Percentiles rank a stretch among this genome's conserved stretches.
Evolutionary conservation across 768 basidiomycete genomes (phyloP).

Genomic region (Fibroporia radiculosa): DNA sequence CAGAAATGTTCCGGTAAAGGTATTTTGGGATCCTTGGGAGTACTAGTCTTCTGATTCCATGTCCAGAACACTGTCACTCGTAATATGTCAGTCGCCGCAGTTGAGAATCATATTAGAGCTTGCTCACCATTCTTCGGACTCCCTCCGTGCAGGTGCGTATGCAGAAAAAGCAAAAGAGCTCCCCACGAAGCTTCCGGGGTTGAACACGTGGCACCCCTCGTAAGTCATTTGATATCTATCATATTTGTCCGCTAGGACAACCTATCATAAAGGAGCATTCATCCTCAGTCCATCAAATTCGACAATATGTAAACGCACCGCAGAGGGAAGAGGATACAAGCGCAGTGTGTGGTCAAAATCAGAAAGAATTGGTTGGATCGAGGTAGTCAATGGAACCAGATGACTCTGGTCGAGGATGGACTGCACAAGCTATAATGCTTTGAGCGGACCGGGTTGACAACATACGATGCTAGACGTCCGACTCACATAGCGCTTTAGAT

Average conservation of each 20-base stretch:
- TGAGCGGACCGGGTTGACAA: neutral
- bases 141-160: slow-evolving; percentile 77
- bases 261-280: slow-evolving; percentile 32
- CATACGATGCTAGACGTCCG: neutral
- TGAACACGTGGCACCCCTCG: slow-evolving; percentile 97
- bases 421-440: slow-evolving; percentile 71
- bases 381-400: slow-evolving; percentile 77
- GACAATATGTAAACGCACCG: slow-evolving; percentile 42
- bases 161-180: slow-evolving; percentile 82
- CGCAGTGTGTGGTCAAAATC: slow-evolving; percentile 91
- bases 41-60: neutral
- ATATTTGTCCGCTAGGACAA: slow-evolving; percentile 93
- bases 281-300: neutral
- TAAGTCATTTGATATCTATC: slow-evolving; percentile 95
- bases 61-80: neutral
- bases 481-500: slow-evolving; percentile 83
- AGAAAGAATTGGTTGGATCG: slow-evolving; percentile 79
- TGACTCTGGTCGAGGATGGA: slow-evolving; percentile 93
- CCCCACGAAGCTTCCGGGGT: slow-evolving; percentile 88
- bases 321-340: slow-evolving; percentile 89
- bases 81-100: neutral
- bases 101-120: neutral
- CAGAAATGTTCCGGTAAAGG: no score
- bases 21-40: no score
- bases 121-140: slow-evolving; percentile 78